Percentiles rank a stretch among this genome's conserved stretches.
Conservation (phyloP, 495 filamentous ascomycete genomes). For the Penicillium canescens region DNA sequence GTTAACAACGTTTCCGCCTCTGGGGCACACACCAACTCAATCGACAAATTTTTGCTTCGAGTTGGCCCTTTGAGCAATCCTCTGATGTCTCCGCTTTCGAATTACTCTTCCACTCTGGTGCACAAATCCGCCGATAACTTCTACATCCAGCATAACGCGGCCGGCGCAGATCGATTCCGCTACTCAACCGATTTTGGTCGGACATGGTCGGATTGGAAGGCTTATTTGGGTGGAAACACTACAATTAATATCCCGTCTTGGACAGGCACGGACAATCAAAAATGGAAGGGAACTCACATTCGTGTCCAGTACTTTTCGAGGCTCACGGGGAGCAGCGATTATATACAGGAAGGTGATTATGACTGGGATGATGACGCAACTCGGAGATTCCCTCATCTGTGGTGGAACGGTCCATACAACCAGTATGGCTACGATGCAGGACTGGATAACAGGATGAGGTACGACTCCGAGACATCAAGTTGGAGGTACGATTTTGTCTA, state of each 20-base stretch:
- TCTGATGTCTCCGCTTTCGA: slow-evolving; percentile 53
- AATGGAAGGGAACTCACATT: slow-evolving; percentile 62
- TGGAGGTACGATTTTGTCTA: slow-evolving; percentile 54
- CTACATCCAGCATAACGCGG: slow-evolving; percentile 53
- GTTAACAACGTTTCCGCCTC: slow-evolving; percentile 42
- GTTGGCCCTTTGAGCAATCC: slow-evolving; percentile 47
- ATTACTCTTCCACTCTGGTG: slow-evolving; percentile 55
- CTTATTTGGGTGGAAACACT: slow-evolving; percentile 45
- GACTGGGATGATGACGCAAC: slow-evolving; percentile 25
- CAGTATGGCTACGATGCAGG: slow-evolving; percentile 65
- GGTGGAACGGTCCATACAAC: slow-evolving; percentile 61
- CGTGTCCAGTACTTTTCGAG: slow-evolving; percentile 64
- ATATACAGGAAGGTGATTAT: slow-evolving; percentile 59
- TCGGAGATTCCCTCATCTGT: slow-evolving; percentile 61
- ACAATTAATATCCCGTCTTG: slow-evolving; percentile 38
- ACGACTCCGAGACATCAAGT: slow-evolving; percentile 40
- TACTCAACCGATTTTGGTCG: slow-evolving; percentile 57
- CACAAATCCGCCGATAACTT: slow-evolving; percentile 33
- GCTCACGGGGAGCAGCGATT: slow-evolving; percentile 56
- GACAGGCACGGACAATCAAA: slow-evolving; percentile 53
- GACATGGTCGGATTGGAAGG: slow-evolving; percentile 48
- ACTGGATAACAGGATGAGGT: slow-evolving; percentile 50
- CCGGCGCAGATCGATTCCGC: slow-evolving; percentile 60
- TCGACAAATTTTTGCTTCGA: slow-evolving; percentile 48
- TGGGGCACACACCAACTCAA: slow-evolving; percentile 37